Conservation (phyloP, 306 rosid genomes). For the Prunus campanulata region DNA sequence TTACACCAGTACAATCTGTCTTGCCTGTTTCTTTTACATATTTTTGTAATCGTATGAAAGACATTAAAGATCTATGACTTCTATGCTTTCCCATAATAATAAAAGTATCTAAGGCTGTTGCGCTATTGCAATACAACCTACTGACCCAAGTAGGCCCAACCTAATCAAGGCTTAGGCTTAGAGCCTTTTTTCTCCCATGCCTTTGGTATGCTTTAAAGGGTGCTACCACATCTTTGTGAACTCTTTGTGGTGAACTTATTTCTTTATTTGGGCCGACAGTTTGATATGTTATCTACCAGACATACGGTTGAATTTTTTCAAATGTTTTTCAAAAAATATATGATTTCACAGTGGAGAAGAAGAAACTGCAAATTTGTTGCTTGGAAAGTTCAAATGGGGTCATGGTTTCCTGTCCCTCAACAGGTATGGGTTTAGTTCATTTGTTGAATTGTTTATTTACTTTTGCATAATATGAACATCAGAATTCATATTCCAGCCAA, state of each 20-base stretch:
- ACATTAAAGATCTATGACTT: not conserved
- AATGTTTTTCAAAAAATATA: not conserved
- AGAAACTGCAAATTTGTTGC: conserved; percentile 83
- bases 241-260: too few relatives aligned
- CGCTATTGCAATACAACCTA: not conserved
- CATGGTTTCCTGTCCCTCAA: conserved; percentile 85
- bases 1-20: not conserved
- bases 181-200: not conserved
- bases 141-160: not conserved
- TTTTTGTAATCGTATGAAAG: not conserved
- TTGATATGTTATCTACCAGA: too few relatives aligned
- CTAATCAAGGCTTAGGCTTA: not conserved
- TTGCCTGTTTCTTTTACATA: not conserved
- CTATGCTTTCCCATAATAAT: not conserved
- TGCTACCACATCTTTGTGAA: not conserved
- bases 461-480: not conserved
- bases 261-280: too few relatives aligned
- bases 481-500: not conserved
- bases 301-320: not conserved
- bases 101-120: not conserved
- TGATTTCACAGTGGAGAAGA: conserved; percentile 69
- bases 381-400: conserved; percentile 97
- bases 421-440: conserved; percentile 41
- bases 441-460: not conserved
- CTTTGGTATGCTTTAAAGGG: not conserved